Evolutionary conservation across 1,139 yeast genomes (phyloP).

Genomic region (Protomyces inundatus): DNA sequence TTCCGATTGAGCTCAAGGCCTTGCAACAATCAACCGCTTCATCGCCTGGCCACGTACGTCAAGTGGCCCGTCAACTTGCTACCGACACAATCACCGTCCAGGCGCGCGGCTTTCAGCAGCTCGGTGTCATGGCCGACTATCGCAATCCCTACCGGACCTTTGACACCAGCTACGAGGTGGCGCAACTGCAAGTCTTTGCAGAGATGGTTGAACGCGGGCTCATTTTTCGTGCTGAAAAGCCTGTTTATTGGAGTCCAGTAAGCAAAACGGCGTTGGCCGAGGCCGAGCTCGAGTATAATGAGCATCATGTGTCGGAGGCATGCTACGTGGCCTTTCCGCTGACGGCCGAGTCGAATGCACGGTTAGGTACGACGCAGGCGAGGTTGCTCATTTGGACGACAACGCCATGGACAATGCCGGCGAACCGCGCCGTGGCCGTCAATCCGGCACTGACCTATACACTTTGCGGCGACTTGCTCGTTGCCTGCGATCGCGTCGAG

Average conservation of each 20-base stretch:
- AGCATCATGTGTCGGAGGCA: constrained; percentile 64
- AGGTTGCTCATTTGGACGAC: constrained; percentile 76
- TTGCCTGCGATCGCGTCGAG: constrained; percentile 49
- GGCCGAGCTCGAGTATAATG: constrained; percentile 85
- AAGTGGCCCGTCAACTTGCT: constrained; percentile 66
- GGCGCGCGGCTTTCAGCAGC: constrained; percentile 55
- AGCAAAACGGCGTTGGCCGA: constrained; percentile 93
- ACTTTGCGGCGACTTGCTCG: constrained; percentile 34
- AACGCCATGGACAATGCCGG: constrained; percentile 95
- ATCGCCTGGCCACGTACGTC: constrained; percentile 54
- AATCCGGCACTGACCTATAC: constrained; percentile 54
- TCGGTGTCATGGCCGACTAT: constrained; percentile 84
- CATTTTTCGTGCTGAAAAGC: constrained; percentile 77
- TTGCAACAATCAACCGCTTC: constrained; percentile 41
- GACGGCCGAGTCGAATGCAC: constrained; percentile 27
- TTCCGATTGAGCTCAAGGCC: constrained; percentile 90
- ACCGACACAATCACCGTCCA: constrained; percentile 58
- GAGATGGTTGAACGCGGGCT: constrained; percentile 61
- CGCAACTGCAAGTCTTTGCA: constrained; percentile 67
- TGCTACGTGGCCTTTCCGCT: constrained; percentile 67
- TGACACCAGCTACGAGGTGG: constrained; percentile 54
- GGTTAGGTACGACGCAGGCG: constrained; percentile 25
- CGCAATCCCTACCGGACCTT: constrained; percentile 66
- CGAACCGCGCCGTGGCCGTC: constrained; percentile 78
- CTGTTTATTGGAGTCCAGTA: constrained; percentile 97